Base-by-base conservation (phyloP, 495 filamentous ascomycete species). In the Symbiotaphrina buchneri region DNA sequence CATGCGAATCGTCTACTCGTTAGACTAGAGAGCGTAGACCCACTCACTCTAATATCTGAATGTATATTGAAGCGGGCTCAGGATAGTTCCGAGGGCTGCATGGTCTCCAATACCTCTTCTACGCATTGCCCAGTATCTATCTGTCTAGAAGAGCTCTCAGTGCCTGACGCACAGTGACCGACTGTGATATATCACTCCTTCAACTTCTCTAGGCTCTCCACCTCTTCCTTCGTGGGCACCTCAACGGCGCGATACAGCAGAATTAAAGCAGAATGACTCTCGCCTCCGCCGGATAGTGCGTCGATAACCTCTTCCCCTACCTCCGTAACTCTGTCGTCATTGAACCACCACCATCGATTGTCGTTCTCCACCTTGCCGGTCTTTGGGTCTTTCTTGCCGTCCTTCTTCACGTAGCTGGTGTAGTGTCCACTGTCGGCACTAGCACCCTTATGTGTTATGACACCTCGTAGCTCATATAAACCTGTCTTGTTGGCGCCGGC, bases 261-360 rank as follows among this genome's bases (percentile, higher is more conserved):
- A 38, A 97, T 90, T 10, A 97, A 59, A 10, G 87, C 87, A 13
- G 82, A 91, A 53, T 97, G 87, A 27, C 75, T 81, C 55, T 97
- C 87, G 71, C 87, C 87, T 45, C 87, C 87, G 38, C 87, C 87
- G 31, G 81, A 63, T 37, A 97, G 61, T 4, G 74, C 71, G 44
- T 85, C 74, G 40, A 97, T 90, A 57, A 87, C 91, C 41, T 93
- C 82, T 6, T 65, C 53, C 3, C 84, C 73, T 18, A 97, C 87
- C 53, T 95, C 90, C 23, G 75, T 68, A 7, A 97, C 90, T 50
- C 85, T 91, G 44, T 97, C 90, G 43, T 97, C 87, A 47, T 97
- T 93, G 62, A 97, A 97, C 83, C 87, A 95, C 82, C 87, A 97
- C 87, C 87, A 97, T 40, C 85, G 93, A 33, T 72, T 82, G 39